phyloP scores from a whole-genome alignment of 2,329 filamentous ascomycete genomes.

The Neophaeococcomyces aloes region DNA sequence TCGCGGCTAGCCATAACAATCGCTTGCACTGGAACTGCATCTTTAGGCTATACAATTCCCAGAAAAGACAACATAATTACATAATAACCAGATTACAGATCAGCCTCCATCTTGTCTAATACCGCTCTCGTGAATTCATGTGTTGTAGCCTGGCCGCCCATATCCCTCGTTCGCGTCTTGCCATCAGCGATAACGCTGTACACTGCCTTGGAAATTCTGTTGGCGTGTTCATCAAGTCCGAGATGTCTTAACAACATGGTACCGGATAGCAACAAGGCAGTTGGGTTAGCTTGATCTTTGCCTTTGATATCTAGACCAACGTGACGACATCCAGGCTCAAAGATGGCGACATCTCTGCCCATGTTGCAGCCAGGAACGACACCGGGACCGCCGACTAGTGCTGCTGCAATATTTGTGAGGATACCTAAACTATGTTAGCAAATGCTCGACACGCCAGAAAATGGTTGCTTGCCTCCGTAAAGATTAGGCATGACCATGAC shows the following conservation, averaged over 20 bases:
- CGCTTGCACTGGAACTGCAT: no score
- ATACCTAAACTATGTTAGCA: conserved; percentile 48
- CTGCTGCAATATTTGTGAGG: conserved; percentile 95
- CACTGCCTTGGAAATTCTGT: conserved; percentile 80
- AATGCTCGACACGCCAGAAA: background rate
- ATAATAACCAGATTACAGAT: conserved; percentile 38
- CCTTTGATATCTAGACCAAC: conserved; percentile 99
- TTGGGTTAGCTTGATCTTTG: conserved; percentile 98
- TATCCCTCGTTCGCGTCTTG: conserved; percentile 81
- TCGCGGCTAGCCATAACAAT: no score
- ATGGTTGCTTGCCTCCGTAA: conserved; percentile 51
- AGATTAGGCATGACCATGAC: conserved; percentile 99
- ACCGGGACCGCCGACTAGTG: conserved; percentile 90
- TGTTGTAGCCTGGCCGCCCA: conserved; percentile 83
- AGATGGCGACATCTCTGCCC: conserved; percentile 95
- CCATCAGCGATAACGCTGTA: conserved; percentile 79
- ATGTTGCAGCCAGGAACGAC: conserved; percentile 99
- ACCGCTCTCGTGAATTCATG: conserved; percentile 93
- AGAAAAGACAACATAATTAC: no score
- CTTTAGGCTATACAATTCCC: no score
- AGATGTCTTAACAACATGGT: conserved; percentile 97
- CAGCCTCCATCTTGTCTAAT: conserved; percentile 82
- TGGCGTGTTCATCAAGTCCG: conserved; percentile 94
- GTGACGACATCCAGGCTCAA: conserved; percentile 98
- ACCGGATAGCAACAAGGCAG: conserved; percentile 84